phyloP scores from a whole-genome alignment of 2,329 filamentous ascomycete species.

The Coniella lustricola region DNA sequence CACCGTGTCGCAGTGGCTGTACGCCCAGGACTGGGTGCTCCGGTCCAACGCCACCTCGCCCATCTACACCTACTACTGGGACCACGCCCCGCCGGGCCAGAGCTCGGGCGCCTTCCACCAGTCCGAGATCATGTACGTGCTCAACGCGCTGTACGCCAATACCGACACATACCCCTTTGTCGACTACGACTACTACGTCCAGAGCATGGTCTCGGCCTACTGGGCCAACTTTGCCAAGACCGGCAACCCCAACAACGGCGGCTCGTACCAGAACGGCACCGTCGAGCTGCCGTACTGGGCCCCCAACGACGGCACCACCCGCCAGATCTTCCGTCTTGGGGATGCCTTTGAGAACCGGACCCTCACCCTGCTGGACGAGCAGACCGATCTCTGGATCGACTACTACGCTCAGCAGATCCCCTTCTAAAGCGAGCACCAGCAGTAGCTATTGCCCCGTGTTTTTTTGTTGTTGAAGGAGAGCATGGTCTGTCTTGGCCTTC shows the following conservation, averaged over 20 bases:
- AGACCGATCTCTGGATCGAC: background rate
- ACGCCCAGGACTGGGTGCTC: slow-evolving; percentile 24
- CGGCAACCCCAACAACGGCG: slow-evolving; percentile 5
- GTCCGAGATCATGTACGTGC: slow-evolving; percentile 31
- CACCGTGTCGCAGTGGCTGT: slow-evolving; percentile 21
- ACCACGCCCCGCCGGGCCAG: slow-evolving; percentile 29
- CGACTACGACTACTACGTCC: slow-evolving; percentile 23
- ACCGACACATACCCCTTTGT: slow-evolving; percentile 22
- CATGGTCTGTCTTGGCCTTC: no score
- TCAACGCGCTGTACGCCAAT: slow-evolving; percentile 29
- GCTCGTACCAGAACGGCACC: slow-evolving; percentile 4
- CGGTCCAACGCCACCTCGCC: slow-evolving; percentile 17
- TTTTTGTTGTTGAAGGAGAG: no score
- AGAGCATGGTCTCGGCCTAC: slow-evolving; percentile 25
- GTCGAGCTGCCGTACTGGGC: slow-evolving; percentile 6
- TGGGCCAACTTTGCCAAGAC: slow-evolving; percentile 30
- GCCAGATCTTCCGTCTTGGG: slow-evolving; percentile 2
- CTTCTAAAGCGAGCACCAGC: no score
- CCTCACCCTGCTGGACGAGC: background rate
- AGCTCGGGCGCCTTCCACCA: slow-evolving; percentile 28
- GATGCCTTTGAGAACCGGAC: slow-evolving; percentile 2
- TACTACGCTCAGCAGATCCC: background rate
- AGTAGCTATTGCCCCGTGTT: no score
- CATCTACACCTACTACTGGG: slow-evolving; percentile 29
- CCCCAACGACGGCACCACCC: slow-evolving; percentile 5